Evolutionary conservation across 345 rosid genomes (phyloP).

Genomic region (Microthlaspi erraticum): DNA sequence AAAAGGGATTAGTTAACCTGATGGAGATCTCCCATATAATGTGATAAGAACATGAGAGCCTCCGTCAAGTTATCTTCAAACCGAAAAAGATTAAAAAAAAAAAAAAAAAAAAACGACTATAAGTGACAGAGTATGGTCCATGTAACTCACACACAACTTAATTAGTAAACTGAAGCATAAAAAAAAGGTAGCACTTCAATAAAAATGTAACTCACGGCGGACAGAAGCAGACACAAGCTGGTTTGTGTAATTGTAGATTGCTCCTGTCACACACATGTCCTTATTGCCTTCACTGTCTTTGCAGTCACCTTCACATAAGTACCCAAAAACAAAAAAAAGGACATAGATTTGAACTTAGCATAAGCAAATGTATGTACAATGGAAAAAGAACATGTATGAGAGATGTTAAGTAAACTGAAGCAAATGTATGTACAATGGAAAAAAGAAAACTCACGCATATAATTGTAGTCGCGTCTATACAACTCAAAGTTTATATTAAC

Average conservation of each 20-base stretch:
- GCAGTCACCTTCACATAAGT: constrained; percentile 73
- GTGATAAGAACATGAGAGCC: constrained; percentile 87
- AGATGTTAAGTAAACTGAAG: no score
- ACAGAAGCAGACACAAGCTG: constrained; percentile 60
- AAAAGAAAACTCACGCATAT: constrained; percentile 75
- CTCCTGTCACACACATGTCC: constrained; percentile 72
- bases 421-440: no score
- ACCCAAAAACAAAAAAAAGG: no score
- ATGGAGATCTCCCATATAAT: constrained; percentile 83
- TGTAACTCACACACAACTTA: background rate
- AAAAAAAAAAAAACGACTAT: no score
- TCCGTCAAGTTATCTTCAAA: constrained; percentile 77
- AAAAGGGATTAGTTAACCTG: constrained; percentile 65
- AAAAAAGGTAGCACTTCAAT: constrained; percentile 17
- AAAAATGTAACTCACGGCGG: constrained; percentile 51
- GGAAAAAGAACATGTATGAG: background rate
- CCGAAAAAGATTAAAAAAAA: no score
- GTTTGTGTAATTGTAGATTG: constrained; percentile 78
- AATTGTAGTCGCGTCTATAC: constrained; percentile 72
- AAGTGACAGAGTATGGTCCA: no score
- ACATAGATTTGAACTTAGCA: constrained; percentile 14
- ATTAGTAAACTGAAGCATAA: background rate
- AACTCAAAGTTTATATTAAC: constrained; percentile 81
- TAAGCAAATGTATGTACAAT: background rate
- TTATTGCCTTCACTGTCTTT: constrained; percentile 61